phyloP scores from a whole-genome alignment of 106 monocot genomes.

The Ottelia alismoides region DNA sequence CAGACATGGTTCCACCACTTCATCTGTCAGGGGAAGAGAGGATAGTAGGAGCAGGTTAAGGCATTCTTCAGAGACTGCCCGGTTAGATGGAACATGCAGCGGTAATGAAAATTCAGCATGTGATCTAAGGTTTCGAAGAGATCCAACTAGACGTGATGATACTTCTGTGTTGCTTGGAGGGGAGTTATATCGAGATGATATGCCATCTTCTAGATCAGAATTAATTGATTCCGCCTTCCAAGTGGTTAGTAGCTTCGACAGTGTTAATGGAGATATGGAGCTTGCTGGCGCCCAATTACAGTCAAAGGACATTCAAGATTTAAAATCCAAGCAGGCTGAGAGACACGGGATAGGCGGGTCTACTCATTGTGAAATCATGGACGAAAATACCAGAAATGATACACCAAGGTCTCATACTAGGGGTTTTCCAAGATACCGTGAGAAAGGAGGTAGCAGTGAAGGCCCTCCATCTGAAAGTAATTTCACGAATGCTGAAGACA shows the following conservation, averaged over 20 bases:
- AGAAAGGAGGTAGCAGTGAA: constrained; percentile 42
- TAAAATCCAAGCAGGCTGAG: constrained; percentile 33
- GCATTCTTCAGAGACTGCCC: constrained; percentile 33
- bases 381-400: constrained; percentile 49
- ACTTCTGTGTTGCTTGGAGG: constrained; percentile 24
- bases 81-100: constrained; percentile 29
- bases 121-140: constrained; percentile 31
- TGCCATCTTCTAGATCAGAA: constrained; percentile 28
- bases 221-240: constrained; percentile 38
- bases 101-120: constrained; percentile 29
- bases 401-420: constrained; percentile 37
- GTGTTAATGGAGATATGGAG: constrained; percentile 28
- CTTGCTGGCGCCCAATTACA: constrained; percentile 25
- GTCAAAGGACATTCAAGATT: constrained; percentile 20
- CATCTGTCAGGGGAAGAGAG: constrained; percentile 41
- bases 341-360: too few species aligned
- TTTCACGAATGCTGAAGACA: constrained; percentile 29
- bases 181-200: constrained; percentile 23
- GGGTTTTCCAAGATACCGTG: constrained; percentile 31
- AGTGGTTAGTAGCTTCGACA: constrained; percentile 16
- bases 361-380: constrained; percentile 36
- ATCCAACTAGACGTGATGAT: constrained; percentile 14
- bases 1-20: constrained; percentile 28
- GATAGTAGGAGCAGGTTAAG: constrained; percentile 47
- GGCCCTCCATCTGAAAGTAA: constrained; percentile 46